These are phyloP conservation scores for Pythium monospermum DNA, from an alignment of 352 stramenopile genomes.

Conservation along the genomic window DNA sequence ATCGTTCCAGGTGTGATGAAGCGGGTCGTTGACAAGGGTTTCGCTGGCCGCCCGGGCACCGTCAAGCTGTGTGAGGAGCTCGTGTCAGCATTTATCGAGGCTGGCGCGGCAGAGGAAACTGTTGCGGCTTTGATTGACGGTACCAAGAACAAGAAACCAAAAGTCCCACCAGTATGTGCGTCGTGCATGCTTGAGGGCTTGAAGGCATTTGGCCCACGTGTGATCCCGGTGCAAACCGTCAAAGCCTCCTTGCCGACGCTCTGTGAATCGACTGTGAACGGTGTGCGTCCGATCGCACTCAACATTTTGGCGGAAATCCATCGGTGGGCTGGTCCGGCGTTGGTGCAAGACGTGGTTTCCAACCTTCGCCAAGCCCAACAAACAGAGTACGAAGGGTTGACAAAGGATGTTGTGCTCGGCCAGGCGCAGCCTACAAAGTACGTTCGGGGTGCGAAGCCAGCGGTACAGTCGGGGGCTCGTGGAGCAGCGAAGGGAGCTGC, in stretches of 20 bases:
- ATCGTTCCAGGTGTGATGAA: constrained; percentile 72
- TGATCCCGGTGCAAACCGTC: constrained; percentile 64
- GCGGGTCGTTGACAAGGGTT: constrained; percentile 78
- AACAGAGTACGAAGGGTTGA: constrained; percentile 75
- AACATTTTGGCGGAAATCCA: constrained; percentile 81
- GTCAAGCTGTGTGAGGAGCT: constrained; percentile 80
- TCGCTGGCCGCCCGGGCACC: constrained; percentile 66
- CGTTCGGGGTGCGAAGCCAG: constrained; percentile 53
- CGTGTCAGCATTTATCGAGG: constrained; percentile 66
- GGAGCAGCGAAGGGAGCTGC: constrained; percentile 10
- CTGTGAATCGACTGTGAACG: constrained; percentile 79
- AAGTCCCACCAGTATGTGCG: constrained; percentile 74
- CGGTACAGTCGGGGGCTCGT: constrained; percentile 3
- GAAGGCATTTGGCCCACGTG: constrained; percentile 72
- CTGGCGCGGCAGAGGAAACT: constrained; percentile 70
- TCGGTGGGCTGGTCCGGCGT: constrained; percentile 64
- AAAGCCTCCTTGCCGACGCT: constrained; percentile 63
- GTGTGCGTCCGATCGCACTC: constrained; percentile 69
- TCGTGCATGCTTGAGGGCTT: constrained; percentile 60
- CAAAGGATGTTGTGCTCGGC: constrained; percentile 63
- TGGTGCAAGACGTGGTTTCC: constrained; percentile 75
- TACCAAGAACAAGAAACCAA: constrained; percentile 84
- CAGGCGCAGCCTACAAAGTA: constrained; percentile 68
- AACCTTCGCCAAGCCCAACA: constrained; percentile 80
- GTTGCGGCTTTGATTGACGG: constrained; percentile 71